These are phyloP conservation scores for Debaryomycetaceae sp. DNA, from an alignment of 1,139 yeast genomes.

Conservation along the genomic window DNA sequence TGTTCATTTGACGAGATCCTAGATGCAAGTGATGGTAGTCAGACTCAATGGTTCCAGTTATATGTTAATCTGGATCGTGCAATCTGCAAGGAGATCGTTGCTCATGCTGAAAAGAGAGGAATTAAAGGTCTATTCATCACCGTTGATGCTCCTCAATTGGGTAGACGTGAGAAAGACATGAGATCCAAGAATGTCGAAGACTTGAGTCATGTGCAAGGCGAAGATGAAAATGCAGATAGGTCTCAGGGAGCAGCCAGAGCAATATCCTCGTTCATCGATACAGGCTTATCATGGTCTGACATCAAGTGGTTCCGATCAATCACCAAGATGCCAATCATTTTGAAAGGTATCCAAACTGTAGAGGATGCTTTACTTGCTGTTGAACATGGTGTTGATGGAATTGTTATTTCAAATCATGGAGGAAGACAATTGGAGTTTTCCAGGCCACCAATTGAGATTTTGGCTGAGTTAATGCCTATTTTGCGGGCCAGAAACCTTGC, in stretches of 20 bases:
- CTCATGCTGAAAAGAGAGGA: slow-evolving; percentile 73
- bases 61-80: slow-evolving; percentile 66
- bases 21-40: slow-evolving; percentile 43
- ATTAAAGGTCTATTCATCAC: slow-evolving; percentile 79
- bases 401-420: slow-evolving; percentile 69
- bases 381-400: slow-evolving; percentile 60
- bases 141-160: slow-evolving; percentile 92
- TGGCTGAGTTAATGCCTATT: slow-evolving; percentile 60
- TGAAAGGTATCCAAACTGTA: slow-evolving; percentile 70
- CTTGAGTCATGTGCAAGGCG: slow-evolving; percentile 49
- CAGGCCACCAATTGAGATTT: slow-evolving; percentile 64
- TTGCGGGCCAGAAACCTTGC: slow-evolving; percentile 44
- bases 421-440: slow-evolving; percentile 72
- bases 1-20: slow-evolving; percentile 72
- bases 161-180: slow-evolving; percentile 80
- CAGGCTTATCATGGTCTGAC: slow-evolving; percentile 69
- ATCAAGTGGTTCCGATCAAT: slow-evolving; percentile 53
- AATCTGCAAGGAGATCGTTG: slow-evolving; percentile 58
- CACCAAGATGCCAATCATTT: slow-evolving; percentile 62
- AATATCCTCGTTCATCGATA: slow-evolving; percentile 78
- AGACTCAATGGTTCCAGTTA: slow-evolving; percentile 83
- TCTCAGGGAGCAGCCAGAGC: slow-evolving; percentile 88
- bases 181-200: slow-evolving; percentile 39
- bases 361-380: slow-evolving; percentile 67
- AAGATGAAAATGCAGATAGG: slow-evolving; percentile 61